Conservation (phyloP, 148 eudicot genomes). For the Rhododendron mucronatum region DNA sequence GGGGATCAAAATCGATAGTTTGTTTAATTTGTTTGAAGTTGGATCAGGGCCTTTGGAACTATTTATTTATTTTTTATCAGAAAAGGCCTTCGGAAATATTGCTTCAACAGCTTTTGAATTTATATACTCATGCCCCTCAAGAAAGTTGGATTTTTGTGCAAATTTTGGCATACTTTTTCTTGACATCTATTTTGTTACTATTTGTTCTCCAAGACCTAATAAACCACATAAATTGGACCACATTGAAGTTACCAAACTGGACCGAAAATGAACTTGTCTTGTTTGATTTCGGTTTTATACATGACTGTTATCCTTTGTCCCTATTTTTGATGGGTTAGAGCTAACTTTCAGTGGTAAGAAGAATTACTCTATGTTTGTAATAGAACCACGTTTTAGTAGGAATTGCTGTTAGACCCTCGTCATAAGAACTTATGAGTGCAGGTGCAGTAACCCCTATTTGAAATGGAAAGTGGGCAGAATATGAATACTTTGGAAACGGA, state of each 20-base stretch:
- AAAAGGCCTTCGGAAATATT: not conserved
- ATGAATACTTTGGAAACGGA: slow-evolving; percentile 10
- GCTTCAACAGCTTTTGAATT: not conserved
- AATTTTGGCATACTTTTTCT: not conserved
- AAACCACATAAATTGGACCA: not conserved
- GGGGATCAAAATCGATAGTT: not conserved
- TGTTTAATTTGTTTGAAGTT: not conserved
- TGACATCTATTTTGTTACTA: not conserved
- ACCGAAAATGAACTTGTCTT: not conserved
- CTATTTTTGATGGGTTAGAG: not conserved
- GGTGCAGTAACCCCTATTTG: slow-evolving; percentile 13
- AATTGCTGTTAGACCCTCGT: not conserved
- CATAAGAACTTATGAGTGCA: not conserved
- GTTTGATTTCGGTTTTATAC: not conserved
- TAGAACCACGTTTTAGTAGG: not conserved
- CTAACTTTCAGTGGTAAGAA: not conserved
- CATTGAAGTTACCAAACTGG: not conserved
- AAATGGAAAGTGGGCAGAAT: slow-evolving; percentile 24
- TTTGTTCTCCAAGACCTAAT: not conserved
- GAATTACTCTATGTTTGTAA: not conserved
- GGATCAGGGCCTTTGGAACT: too few relatives aligned
- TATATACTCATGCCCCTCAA: not conserved
- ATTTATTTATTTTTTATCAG: too few relatives aligned
- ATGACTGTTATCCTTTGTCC: not conserved
- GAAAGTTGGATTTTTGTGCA: not conserved